These are phyloP conservation scores for Fusarium redolens DNA, from an alignment of 2,329 filamentous ascomycete genomes.

Conservation along the genomic window DNA sequence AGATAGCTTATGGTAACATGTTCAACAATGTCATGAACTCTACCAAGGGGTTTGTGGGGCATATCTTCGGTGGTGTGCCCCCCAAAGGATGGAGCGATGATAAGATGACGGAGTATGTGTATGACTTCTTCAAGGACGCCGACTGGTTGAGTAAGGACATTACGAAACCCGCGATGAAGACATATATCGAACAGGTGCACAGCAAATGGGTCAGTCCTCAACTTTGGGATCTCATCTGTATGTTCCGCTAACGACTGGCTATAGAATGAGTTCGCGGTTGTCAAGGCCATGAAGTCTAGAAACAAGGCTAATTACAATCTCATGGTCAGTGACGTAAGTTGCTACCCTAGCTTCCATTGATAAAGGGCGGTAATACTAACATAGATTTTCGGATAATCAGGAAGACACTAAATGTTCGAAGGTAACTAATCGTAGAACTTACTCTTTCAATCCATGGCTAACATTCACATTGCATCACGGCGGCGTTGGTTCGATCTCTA, in stretches of 20 bases:
- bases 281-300: not conserved
- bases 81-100: not conserved
- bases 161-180: not conserved
- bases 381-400: not conserved
- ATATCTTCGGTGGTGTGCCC: not conserved
- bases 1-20: not conserved
- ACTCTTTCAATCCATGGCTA: rapidly evolving
- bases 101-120: not conserved
- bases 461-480: not conserved
- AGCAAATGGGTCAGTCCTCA: not conserved
- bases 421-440: not conserved
- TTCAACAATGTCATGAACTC: not conserved
- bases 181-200: not conserved
- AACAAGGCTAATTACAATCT: not conserved
- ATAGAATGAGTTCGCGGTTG: not conserved
- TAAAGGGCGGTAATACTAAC: not conserved
- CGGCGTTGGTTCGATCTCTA: not conserved
- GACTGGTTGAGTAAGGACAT: not conserved
- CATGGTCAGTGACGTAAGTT: not conserved
- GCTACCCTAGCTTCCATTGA: rapidly evolving
- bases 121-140: not conserved
- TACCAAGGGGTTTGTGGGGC: not conserved
- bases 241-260: no score
- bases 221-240: no score
- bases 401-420: not conserved